phyloP scores from a whole-genome alignment of 2,329 filamentous ascomycete species.

The Dactylellina cionopaga region DNA sequence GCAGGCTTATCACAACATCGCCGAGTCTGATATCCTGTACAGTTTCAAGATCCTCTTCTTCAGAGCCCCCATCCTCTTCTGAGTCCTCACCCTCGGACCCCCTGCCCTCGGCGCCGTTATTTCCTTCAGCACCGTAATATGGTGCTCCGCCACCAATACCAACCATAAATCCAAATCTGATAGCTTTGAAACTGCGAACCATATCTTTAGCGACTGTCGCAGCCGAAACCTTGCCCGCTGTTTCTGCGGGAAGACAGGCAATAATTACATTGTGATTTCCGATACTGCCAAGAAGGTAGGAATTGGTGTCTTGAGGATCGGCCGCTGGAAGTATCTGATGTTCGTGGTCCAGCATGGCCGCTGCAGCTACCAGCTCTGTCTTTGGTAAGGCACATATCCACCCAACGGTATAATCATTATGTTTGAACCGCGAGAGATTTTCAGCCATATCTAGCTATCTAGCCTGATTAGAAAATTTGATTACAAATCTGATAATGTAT shows the following conservation, averaged over 20 bases:
- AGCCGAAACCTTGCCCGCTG: conserved; percentile 52
- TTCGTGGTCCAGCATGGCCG: conserved; percentile 50
- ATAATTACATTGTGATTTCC: conserved; percentile 54
- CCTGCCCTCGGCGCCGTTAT: not conserved
- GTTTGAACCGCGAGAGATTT: not conserved
- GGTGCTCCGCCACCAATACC: conserved; percentile 57
- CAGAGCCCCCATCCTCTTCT: not conserved
- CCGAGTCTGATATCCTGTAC: conserved; percentile 55
- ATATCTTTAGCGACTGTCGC: conserved; percentile 53
- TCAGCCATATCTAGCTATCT: conserved; percentile 1
- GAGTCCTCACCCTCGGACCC: not conserved
- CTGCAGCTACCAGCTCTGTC: conserved; percentile 49
- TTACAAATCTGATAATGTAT: not conserved
- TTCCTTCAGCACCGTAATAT: not conserved
- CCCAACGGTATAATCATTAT: conserved; percentile 53
- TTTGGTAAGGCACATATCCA: conserved; percentile 54
- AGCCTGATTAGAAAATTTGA: not conserved
- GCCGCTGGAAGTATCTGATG: conserved; percentile 30
- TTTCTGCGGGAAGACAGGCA: conserved; percentile 48
- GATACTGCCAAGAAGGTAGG: conserved; percentile 50
- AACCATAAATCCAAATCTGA: conserved; percentile 55
- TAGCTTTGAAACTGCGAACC: conserved; percentile 49
- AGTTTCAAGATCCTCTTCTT: not conserved
- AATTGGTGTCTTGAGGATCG: conserved; percentile 35
- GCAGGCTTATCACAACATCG: conserved; percentile 1